Percentiles rank a stretch among this genome's conserved stretches.
phyloP scores from a whole-genome alignment of 2,329 filamentous ascomycete genomes.

The Xylariaceae sp. region DNA sequence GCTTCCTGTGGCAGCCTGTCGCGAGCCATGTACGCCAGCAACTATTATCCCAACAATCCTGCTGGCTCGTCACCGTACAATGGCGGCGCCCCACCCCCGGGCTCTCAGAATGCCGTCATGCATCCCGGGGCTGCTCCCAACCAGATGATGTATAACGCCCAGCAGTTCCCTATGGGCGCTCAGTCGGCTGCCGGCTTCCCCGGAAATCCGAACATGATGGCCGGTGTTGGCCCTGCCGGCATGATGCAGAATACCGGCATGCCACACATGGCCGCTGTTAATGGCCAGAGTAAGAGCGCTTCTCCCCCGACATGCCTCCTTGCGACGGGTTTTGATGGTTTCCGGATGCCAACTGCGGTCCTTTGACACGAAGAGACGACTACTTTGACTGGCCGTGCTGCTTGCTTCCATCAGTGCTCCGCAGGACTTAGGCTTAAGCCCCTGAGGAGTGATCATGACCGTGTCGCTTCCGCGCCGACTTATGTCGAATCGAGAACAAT shows the following conservation, averaged over 20 bases:
- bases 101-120: constrained; percentile 42
- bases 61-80: constrained; percentile 46
- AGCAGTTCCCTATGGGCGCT: constrained; percentile 52
- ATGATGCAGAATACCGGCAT: constrained; percentile 61
- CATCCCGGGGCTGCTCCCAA: constrained; percentile 39
- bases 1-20: constrained; percentile 28
- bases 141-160: constrained; percentile 54
- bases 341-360: constrained; percentile 10
- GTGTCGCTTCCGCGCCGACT: constrained; percentile 12
- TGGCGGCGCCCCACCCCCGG: constrained; percentile 38
- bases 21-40: constrained; percentile 50
- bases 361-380: constrained; percentile 12
- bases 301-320: constrained; percentile 24
- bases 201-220: constrained; percentile 52
- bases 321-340: constrained; percentile 17
- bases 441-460: constrained; percentile 3
- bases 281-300: constrained; percentile 53
- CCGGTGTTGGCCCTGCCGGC: constrained; percentile 46
- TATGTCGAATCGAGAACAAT: constrained; percentile 12
- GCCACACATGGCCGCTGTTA: constrained; percentile 51
- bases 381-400: constrained; percentile 1
- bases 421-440: not conserved
- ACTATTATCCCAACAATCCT: constrained; percentile 49
- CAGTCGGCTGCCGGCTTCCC: constrained; percentile 43
- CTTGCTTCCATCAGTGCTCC: constrained; percentile 14